Evolutionary conservation across 2,329 filamentous ascomycete species (phyloP).

Genomic region (Pestalotiopsis sp.): DNA sequence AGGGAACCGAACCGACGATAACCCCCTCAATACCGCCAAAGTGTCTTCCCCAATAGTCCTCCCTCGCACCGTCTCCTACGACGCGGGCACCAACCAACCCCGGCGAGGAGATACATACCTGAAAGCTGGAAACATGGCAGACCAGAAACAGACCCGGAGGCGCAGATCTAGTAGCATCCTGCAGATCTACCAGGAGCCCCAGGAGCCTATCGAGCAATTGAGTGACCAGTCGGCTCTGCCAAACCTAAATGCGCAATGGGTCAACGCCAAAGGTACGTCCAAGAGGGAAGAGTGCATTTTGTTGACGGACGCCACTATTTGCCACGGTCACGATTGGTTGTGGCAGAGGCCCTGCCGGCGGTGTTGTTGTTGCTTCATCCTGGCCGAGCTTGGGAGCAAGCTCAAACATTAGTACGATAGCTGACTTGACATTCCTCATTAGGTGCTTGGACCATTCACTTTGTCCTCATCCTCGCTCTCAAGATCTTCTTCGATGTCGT

Average conservation of each 20-base stretch:
- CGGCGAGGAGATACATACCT: constrained; percentile 56
- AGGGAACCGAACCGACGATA: constrained; percentile 19
- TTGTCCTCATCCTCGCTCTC: constrained; percentile 85
- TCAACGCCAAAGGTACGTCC: constrained; percentile 91
- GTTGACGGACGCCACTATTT: background rate
- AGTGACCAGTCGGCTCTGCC: constrained; percentile 94
- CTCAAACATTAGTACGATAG: background rate
- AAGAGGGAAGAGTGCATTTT: background rate
- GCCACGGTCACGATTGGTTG: background rate
- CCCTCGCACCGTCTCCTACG: constrained; percentile 88
- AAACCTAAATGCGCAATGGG: constrained; percentile 98
- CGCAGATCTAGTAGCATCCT: constrained; percentile 94
- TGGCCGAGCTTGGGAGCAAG: background rate
- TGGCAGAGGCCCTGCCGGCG: too few species aligned
- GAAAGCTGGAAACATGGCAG: constrained; percentile 53
- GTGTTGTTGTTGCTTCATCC: background rate
- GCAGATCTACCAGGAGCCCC: constrained; percentile 92
- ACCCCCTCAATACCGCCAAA: constrained; percentile 77
- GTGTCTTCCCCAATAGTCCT: constrained; percentile 89
- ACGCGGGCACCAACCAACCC: constrained; percentile 74
- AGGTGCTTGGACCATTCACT: constrained; percentile 98
- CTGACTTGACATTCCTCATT: constrained; percentile 10
- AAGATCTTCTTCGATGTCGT: constrained; percentile 98
- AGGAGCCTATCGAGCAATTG: constrained; percentile 95
- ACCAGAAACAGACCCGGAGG: constrained; percentile 73